phyloP scores from a whole-genome alignment of 768 basidiomycete species.

The Boletus patriciae region DNA sequence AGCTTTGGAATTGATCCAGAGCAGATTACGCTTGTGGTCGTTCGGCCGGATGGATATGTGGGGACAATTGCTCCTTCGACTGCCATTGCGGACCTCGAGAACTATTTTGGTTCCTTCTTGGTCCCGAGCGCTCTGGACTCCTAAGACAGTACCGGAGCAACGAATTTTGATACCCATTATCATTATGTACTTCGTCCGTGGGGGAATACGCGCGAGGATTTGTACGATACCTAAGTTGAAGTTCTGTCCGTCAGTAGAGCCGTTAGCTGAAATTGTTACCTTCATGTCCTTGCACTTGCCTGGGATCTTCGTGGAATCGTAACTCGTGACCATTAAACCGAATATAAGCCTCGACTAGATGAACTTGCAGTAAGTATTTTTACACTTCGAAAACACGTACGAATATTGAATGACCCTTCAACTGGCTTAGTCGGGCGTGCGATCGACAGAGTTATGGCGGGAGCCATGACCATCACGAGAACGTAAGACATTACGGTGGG shows the following conservation, averaged over 20 bases:
- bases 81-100: slow-evolving; percentile 36
- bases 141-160: not conserved
- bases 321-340: too few species aligned
- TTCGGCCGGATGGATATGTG: slow-evolving; percentile 44
- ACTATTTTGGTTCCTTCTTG: slow-evolving; percentile 53
- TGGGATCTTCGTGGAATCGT: too few species aligned
- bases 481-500: too few species aligned
- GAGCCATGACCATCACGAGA: not conserved
- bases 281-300: too few species aligned
- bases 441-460: not conserved
- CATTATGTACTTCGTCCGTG: too few species aligned
- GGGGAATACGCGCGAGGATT: too few species aligned
- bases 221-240: too few species aligned
- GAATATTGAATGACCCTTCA: not conserved
- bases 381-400: not conserved
- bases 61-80: slow-evolving; percentile 34
- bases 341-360: not conserved
- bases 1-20: slow-evolving; percentile 33
- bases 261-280: too few species aligned
- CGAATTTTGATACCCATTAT: too few species aligned
- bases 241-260: too few species aligned
- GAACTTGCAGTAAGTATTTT: not conserved
- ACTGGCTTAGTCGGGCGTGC: not conserved
- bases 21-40: slow-evolving; percentile 35
- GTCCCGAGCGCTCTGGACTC: slow-evolving; percentile 7